These are phyloP conservation scores for Betula pendula DNA, from an alignment of 306 rosid genomes.

Conservation along the genomic window DNA sequence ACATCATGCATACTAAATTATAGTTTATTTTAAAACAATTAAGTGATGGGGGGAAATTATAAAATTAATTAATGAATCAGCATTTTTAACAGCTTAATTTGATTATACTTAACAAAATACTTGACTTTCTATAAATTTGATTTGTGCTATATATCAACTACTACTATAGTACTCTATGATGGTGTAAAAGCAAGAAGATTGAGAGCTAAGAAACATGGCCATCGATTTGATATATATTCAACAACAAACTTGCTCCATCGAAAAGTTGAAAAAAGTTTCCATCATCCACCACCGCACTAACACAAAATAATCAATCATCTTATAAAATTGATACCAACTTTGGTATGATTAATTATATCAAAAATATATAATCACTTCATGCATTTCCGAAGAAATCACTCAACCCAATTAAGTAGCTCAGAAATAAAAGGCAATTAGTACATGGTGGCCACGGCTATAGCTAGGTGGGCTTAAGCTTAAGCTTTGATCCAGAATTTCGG, in stretches of 20 bases:
- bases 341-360: neutral
- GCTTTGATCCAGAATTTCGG: neutral
- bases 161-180: no score
- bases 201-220: slow-evolving; percentile 29
- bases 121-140: neutral
- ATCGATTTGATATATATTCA: slow-evolving; percentile 29
- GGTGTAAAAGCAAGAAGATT: slow-evolving; percentile 18
- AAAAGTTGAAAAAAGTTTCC: neutral
- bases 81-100: no score
- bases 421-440: neutral
- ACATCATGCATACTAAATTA: no score
- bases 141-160: slow-evolving; percentile 16
- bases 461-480: no score
- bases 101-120: no score
- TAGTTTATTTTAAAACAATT: no score
- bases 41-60: no score
- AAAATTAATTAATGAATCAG: no score
- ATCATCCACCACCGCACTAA: slow-evolving; percentile 19
- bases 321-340: neutral
- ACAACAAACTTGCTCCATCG: slow-evolving; percentile 12
- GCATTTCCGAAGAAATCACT: neutral
- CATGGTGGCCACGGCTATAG: neutral
- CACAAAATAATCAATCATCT: neutral
- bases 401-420: neutral
- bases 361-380: neutral